Percentiles rank a stretch among this genome's conserved stretches.
Conservation (phyloP, 129 eudicot species). For the Erigeron canadensis region DNA sequence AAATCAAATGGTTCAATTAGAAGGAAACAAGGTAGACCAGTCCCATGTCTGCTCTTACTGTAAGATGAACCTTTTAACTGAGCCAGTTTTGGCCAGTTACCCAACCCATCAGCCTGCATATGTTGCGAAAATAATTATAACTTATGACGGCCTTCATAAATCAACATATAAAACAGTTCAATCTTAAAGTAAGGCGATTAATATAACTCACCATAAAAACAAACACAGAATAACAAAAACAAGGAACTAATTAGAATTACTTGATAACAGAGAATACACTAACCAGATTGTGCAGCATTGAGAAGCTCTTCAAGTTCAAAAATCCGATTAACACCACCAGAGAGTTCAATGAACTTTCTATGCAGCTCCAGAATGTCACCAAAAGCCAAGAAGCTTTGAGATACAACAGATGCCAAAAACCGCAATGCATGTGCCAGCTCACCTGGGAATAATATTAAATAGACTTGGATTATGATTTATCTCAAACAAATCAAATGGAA, state of each 20-base stretch:
- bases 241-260: not conserved
- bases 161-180: not conserved
- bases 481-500: not conserved
- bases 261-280: constrained; percentile 9
- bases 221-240: not conserved
- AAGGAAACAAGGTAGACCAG: no score
- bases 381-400: constrained; percentile 98
- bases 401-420: constrained; percentile 96
- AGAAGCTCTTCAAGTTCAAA: constrained; percentile 95
- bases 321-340: constrained; percentile 92
- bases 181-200: not conserved
- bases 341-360: constrained; percentile 81
- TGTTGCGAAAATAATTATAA: not conserved
- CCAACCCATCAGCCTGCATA: no score
- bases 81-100: no score
- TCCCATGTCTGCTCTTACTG: no score
- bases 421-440: constrained; percentile 98
- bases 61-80: no score
- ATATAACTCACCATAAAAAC: not conserved
- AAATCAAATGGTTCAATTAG: no score
- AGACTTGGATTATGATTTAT: not conserved
- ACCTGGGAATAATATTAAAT: constrained; percentile 40
- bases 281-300: constrained; percentile 89
- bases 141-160: constrained; percentile 1
- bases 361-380: constrained; percentile 98